These are phyloP conservation scores for Thuja plicata DNA, from an alignment of 83 land plant species.

Conservation along the genomic window DNA sequence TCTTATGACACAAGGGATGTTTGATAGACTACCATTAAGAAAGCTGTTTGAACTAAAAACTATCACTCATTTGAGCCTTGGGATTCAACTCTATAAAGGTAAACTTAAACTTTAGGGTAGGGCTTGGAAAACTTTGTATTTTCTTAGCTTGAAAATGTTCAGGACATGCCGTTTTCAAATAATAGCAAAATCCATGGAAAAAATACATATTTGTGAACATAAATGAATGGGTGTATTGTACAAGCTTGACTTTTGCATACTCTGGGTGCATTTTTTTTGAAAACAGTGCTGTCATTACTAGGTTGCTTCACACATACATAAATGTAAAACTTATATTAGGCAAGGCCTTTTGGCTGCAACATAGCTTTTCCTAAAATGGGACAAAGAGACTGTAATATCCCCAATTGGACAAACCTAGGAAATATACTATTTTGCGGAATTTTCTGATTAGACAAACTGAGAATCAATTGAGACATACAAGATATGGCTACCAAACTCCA, in stretches of 20 bases:
- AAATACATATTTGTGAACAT: not conserved
- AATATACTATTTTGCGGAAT: no score
- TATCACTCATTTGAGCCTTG: not conserved
- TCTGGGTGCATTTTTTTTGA: not conserved
- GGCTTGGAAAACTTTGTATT: not conserved
- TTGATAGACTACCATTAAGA: not conserved
- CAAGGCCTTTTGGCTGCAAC: not conserved
- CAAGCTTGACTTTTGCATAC: not conserved
- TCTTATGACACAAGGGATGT: not conserved
- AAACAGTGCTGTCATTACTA: not conserved
- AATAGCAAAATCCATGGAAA: not conserved
- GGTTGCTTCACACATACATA: not conserved
- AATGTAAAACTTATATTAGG: no score
- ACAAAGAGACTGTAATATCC: no score
- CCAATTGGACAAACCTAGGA: no score
- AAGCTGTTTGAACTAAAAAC: not conserved
- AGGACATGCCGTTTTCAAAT: not conserved
- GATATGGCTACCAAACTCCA: no score
- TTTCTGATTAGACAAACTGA: no score
- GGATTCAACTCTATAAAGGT: not conserved
- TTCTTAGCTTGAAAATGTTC: no score
- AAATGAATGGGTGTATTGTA: not conserved
- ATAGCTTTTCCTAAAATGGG: no score
- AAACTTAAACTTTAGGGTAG: not conserved
- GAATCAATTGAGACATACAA: no score